phyloP scores from a whole-genome alignment of 2,329 filamentous ascomycete species.

The Didymella pinodella region DNA sequence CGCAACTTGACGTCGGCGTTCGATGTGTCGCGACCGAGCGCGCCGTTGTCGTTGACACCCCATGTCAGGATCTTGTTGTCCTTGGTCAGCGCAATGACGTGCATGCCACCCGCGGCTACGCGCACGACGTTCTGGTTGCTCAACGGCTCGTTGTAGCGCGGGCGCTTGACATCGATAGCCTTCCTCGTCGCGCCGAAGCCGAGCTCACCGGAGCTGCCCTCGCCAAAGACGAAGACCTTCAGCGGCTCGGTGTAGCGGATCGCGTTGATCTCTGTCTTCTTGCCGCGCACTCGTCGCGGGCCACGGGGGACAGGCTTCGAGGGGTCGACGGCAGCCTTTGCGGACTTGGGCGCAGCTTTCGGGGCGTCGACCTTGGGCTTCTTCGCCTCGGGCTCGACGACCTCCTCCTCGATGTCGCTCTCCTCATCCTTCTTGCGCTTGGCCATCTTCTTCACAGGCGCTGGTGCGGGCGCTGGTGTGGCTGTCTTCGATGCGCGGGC shows the following conservation, averaged over 20 bases:
- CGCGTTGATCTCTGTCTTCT: constrained; percentile 65
- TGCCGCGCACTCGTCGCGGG: constrained; percentile 41
- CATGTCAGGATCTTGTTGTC: constrained; percentile 85
- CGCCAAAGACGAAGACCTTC: constrained; percentile 81
- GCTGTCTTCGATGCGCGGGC: constrained; percentile 33
- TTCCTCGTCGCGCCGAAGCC: constrained; percentile 74
- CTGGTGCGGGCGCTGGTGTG: constrained; percentile 29
- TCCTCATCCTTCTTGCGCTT: constrained; percentile 47
- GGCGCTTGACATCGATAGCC: constrained; percentile 75
- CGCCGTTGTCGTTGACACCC: constrained; percentile 87
- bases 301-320: constrained; percentile 41
- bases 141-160: constrained; percentile 71
- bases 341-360: constrained; percentile 28
- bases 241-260: constrained; percentile 67
- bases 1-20: constrained; percentile 68
- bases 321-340: constrained; percentile 25
- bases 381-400: constrained; percentile 33
- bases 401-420: constrained; percentile 29
- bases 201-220: constrained; percentile 81
- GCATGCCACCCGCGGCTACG: constrained; percentile 82
- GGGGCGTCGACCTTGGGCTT: constrained; percentile 34
- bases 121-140: constrained; percentile 72
- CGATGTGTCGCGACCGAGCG: constrained; percentile 76
- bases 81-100: constrained; percentile 76
- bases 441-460: constrained; percentile 28